phyloP scores from a whole-genome alignment of 495 filamentous ascomycete genomes.

The Penicillium salamii region DNA sequence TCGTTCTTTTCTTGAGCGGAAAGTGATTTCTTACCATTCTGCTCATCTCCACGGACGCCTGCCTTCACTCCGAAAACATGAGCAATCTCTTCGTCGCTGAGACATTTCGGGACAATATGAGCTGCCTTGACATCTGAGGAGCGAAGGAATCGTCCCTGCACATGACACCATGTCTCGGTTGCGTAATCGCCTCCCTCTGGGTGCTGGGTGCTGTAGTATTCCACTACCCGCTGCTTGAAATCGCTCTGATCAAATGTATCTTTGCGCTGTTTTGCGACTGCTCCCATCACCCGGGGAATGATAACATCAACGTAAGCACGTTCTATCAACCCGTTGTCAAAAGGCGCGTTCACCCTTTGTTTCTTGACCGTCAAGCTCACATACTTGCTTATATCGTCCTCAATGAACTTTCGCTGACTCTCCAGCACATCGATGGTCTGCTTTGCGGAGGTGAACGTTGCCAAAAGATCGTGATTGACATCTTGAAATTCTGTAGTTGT shows the following conservation, averaged over 20 bases:
- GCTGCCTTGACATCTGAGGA: conserved; percentile 13
- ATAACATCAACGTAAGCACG: no score
- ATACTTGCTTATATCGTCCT: no score
- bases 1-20: background rate
- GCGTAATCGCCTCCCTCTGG: background rate
- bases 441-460: no score
- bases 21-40: background rate
- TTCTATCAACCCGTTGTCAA: no score
- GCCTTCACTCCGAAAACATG: conserved; percentile 17
- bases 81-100: conserved; percentile 8
- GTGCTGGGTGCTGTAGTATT: conserved; percentile 5
- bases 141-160: background rate
- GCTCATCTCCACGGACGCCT: background rate
- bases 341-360: no score
- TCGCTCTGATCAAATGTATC: conserved; percentile 1
- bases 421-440: no score
- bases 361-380: no score
- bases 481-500: no score
- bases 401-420: no score
- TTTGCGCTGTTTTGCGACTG: conserved; percentile 6
- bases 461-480: no score
- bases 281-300: no score
- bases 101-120: conserved; percentile 16
- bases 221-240: conserved; percentile 7
- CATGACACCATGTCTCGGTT: background rate